Evolutionary conservation across 495 filamentous ascomycete genomes (phyloP), one percentile per base, ranked within the genome.

Genomic region (Penicillium macrosclerotiorum): DNA sequence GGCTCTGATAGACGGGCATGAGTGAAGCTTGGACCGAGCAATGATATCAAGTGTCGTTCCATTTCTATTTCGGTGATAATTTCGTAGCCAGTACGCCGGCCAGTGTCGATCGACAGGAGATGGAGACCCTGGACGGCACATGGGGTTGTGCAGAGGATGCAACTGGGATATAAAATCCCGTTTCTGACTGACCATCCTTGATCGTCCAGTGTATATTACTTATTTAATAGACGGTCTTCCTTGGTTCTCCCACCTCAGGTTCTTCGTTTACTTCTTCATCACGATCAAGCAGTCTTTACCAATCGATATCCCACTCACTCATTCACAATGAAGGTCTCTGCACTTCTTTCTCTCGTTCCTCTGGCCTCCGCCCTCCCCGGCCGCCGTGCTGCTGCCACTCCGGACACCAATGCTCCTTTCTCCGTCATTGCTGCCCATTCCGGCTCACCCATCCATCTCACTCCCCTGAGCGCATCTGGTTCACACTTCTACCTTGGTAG

Each of bases 401-500:
- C 22, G 38, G 31, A 39, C 34, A 48, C 47, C 30, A 45, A 54
- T 25, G 41, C 30, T 35, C 14, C 51, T 22, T 65, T 67, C 45
- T 25, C 51, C 26, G 54, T 65, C 27, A 59, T 57, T n/a, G 56
- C 67, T 33, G 56, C 57, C 35, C 65, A 53, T 37, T 70, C 63
- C 36, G 63, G 55, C 47, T 67, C 58, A 14, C 60, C 60, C 19
- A 58, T 69, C 40, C 64, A 71, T 43, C 47, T 62, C 35, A 50
- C 52, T 33, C 43, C 62, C 25, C 37, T 71, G 40, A 67, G 55
- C 25, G 67, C 67, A 23, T 50, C 54, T 22, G 64, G 60, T 31
- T 18, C 38, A 30, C 32, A 54, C 38, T 69, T 71, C 60, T 71
- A 46, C 39, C 52, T 71, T 33, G 67, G 66, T 3, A 63, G 62